Evolutionary conservation across 768 basidiomycete species (phyloP), one percentile per base, ranked within the genome.

Genomic region (Rhizopogon sp.): DNA sequence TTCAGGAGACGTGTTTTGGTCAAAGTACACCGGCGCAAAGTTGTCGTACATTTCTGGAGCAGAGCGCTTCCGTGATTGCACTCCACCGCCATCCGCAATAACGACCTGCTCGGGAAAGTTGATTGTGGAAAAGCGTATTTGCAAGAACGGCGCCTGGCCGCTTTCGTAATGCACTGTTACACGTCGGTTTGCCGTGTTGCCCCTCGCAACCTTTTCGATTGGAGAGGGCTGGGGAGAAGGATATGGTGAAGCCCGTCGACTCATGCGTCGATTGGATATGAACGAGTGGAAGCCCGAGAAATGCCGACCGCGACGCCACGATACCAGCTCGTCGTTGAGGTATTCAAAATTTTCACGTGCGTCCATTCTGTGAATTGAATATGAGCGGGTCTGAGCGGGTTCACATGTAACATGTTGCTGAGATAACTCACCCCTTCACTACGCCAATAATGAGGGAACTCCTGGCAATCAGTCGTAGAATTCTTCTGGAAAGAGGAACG

Each of bases 381-480:
- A 60, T 25, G 53, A 45, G n/a, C 13, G 0, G 39, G 25, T 13
- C 22, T 25, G 54, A 45, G n/a, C 13, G 0, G 39, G 29, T 13
- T 25, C 4, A 25, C 22, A 35, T 39, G 13, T 1, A 40, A 52
- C 8, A 35, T 29, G 13, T 0, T 20, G 43, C 7, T 9, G 37
- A 17, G 7, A n/a, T 1, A 25, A 68, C 82, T 54, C 57, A 89
- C 89, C 89, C 88, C 72, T 84, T 84, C 29, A 82, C 69, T 20
- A 84, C 58, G 16, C 89, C 90, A 53, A 85, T 76, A 55, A 81
- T 77, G 17, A 91, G 64, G 59, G 70, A 76, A 0, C 74, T 77
- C 44, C 87, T 75, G 3, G 76, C 74, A 10, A 84, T 39, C 50
- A 85, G 67, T 43, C 85, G 75, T 37, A 92, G 56, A 20, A 83